Evolutionary conservation across 495 filamentous ascomycete genomes (phyloP), one percentile per base, ranked within the genome.

Genomic region (Neurospora cerealis): DNA sequence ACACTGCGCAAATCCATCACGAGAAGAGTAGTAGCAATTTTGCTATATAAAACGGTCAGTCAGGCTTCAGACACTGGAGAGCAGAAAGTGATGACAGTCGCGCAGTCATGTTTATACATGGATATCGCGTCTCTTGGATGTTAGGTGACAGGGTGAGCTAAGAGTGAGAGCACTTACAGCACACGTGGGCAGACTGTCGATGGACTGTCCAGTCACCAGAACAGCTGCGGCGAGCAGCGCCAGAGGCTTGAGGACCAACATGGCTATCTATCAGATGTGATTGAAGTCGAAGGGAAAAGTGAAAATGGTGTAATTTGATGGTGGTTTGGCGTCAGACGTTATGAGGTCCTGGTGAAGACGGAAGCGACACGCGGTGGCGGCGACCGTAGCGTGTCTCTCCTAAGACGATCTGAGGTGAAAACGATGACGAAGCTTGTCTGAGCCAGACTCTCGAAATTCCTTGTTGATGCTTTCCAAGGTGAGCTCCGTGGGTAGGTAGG

Each of bases 1-100:
- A 19, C 72, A 78, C 4, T 13, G 10, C 32, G 54, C 73, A 7
- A 73, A 74, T 9, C 74, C 32, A 11, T 48, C 73, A 19, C 74
- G 13, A 19, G 70, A 46, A n/a, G 69, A 38, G 69, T 73, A 72
- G 40, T 74, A 75, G 42, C 80, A 82, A 17, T 46, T 28, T 77
- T 73, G 69, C 80, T 82, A 71, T 82, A 71, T 42, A 5, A 9
- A 19, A 13, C 9, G 6, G 78, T 81, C 71, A 80, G 79, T 41
- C 17, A 70, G 34, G 66, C 36, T 44, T 62, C 54, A 17, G 54
- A 62, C 24, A 9, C 28, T 17, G 2, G 28, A 62, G 6, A 62
- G 13, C 13, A 8, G 13, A 28, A 34, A 62, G 7, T 32, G 54
- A 17, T 62, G 54, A 62, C 24, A 62, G 28, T 34, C 15, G 54